Percentiles rank a stretch among this genome's conserved stretches.
phyloP scores from a whole-genome alignment of 768 basidiomycete species.

The Tulasnella calospora region DNA sequence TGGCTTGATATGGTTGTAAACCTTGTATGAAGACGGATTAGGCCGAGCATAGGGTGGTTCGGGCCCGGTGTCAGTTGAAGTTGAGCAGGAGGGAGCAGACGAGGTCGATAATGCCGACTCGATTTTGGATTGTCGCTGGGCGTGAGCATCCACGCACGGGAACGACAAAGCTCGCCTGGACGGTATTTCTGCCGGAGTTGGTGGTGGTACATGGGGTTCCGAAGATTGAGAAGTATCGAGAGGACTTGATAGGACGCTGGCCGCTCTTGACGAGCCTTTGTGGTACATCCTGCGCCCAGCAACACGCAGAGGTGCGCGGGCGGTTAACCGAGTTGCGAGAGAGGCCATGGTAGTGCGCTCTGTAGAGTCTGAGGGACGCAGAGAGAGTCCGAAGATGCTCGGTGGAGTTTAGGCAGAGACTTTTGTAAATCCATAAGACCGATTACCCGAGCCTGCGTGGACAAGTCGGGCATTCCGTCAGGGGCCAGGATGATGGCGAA shows the following conservation, averaged over 20 bases:
- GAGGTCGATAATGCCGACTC: slow-evolving; percentile 34
- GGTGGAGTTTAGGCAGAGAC: neutral
- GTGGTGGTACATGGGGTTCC: neutral
- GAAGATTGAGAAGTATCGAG: neutral
- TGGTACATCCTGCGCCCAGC: slow-evolving; percentile 5
- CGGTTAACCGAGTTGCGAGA: neutral
- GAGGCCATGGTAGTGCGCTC: neutral
- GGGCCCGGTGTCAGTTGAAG: slow-evolving; percentile 53
- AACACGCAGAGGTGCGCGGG: neutral
- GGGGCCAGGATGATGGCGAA: neutral
- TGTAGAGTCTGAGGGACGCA: neutral
- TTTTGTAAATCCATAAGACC: neutral
- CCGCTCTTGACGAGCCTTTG: neutral
- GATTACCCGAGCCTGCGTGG: neutral
- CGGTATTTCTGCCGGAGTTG: neutral
- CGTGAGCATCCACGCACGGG: slow-evolving; percentile 81
- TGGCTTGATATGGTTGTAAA: slow-evolving; percentile 57
- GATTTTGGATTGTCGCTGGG: slow-evolving; percentile 58
- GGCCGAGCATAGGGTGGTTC: slow-evolving; percentile 81
- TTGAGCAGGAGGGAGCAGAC: slow-evolving; percentile 9
- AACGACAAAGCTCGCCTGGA: slow-evolving; percentile 35
- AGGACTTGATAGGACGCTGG: neutral
- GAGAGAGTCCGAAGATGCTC: neutral
- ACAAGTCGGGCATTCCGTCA: neutral
- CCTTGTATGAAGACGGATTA: slow-evolving; percentile 63